Conservation (phyloP, 176 grass and related monocot species). For the Hordeum marinum region DNA sequence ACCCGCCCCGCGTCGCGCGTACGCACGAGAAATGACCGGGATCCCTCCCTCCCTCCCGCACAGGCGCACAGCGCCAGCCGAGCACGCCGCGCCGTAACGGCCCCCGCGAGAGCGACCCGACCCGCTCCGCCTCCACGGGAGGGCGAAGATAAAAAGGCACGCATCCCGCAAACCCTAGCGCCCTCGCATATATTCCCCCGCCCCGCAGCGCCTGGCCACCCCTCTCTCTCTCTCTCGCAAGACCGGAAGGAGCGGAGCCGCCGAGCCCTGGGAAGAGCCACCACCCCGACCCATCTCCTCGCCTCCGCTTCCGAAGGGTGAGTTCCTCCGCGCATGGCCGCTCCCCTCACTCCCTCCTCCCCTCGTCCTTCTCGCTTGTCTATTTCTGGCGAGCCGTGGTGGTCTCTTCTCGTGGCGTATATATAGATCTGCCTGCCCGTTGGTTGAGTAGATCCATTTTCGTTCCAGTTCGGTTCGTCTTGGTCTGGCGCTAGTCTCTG, state of each 20-base stretch:
- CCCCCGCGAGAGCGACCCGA: neutral
- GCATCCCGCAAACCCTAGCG: conserved; percentile 14
- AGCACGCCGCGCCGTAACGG: neutral
- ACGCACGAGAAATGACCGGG: neutral
- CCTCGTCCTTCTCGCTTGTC: neutral
- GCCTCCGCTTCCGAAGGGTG: conserved; percentile 39
- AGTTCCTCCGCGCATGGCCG: neutral
- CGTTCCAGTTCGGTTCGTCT: neutral
- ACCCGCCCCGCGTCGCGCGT: neutral
- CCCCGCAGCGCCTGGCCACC: neutral
- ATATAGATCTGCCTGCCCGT: conserved; percentile 25
- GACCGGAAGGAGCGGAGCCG: conserved; percentile 32
- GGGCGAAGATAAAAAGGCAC: conserved; percentile 21
- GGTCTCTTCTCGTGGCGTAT: neutral
- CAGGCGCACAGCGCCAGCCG: neutral
- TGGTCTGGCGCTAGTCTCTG: neutral
- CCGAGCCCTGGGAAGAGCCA: neutral
- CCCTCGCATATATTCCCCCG: neutral
- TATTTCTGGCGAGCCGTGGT: conserved; percentile 17
- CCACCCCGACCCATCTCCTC: neutral
- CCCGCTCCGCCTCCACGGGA: neutral
- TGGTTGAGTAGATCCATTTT: conserved; percentile 12
- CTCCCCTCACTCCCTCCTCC: neutral
- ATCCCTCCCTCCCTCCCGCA: too few species aligned
- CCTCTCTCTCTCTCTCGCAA: conserved; percentile 4